These are phyloP conservation scores for Blastobotrys petasosporus DNA, from an alignment of 1,139 yeast genomes.

Conservation along the genomic window DNA sequence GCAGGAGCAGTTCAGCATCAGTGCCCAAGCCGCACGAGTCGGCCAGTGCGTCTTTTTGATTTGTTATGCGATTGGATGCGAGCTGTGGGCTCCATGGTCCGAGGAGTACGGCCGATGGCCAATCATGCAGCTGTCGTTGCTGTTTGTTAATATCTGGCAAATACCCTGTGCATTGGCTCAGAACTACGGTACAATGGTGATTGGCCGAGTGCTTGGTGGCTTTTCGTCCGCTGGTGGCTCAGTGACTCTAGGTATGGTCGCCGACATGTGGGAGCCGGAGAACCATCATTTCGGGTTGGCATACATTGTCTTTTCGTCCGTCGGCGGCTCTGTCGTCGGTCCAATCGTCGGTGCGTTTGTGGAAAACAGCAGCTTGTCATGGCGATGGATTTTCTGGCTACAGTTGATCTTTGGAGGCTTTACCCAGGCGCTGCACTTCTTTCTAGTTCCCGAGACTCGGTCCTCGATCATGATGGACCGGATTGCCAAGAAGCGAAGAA, in stretches of 20 bases:
- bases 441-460: conserved; percentile 36
- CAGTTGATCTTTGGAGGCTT: conserved; percentile 38
- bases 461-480: conserved; percentile 33
- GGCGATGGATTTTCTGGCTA: conserved; percentile 40
- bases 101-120: conserved; percentile 40
- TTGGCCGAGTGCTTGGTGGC: conserved; percentile 32
- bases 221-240: conserved; percentile 38
- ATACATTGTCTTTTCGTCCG: conserved; percentile 37
- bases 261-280: conserved; percentile 39
- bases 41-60: conserved; percentile 38
- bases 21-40: conserved; percentile 33
- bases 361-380: conserved; percentile 22
- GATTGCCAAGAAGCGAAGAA: conserved; percentile 36
- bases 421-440: conserved; percentile 32
- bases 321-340: conserved; percentile 38
- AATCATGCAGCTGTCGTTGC: conserved; percentile 34
- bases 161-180: conserved; percentile 37
- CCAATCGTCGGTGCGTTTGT: conserved; percentile 39
- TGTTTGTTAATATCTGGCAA: conserved; percentile 38
- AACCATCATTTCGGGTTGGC: conserved; percentile 39
- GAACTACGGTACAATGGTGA: conserved; percentile 33
- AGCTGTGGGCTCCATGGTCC: conserved; percentile 41
- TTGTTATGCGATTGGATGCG: conserved; percentile 39
- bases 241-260: conserved; percentile 39
- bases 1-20: conserved; percentile 31